These are phyloP conservation scores for Allantophomopsis lycopodina DNA, from an alignment of 2,329 filamentous ascomycete genomes.

Conservation along the genomic window DNA sequence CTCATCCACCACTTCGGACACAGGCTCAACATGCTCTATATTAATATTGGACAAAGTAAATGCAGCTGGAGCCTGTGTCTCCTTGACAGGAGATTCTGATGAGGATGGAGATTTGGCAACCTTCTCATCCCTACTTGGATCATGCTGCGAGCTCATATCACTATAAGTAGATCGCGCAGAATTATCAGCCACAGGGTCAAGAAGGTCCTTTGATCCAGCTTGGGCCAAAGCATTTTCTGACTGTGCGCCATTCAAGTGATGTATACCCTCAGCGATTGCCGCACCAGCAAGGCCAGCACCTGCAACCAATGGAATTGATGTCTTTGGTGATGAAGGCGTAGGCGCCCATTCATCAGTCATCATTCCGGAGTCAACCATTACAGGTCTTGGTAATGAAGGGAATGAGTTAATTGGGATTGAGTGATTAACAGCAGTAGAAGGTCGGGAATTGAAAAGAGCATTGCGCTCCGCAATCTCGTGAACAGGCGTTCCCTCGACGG, in stretches of 20 bases:
- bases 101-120: constrained; percentile 40
- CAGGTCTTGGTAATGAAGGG: constrained; percentile 34
- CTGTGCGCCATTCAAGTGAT: neutral
- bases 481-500: constrained; percentile 34
- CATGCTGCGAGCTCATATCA: constrained; percentile 36
- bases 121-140: constrained; percentile 34
- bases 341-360: constrained; percentile 46
- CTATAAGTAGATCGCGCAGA: constrained; percentile 25
- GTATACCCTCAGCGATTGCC: constrained; percentile 4
- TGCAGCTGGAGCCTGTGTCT: neutral
- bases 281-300: constrained; percentile 7
- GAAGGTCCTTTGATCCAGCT: too few relatives aligned
- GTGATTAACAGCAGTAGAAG: constrained; percentile 23
- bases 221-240: too few relatives aligned
- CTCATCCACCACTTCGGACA: neutral
- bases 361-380: constrained; percentile 44
- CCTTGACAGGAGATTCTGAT: constrained; percentile 17
- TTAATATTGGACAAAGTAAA: constrained; percentile 17
- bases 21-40: constrained; percentile 20
- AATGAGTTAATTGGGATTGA: constrained; percentile 20
- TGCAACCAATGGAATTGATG: constrained; percentile 8
- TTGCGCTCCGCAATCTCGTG: too few relatives aligned
- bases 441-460: constrained; percentile 20
- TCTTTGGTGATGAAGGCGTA: constrained; percentile 8
- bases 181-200: too few relatives aligned